Percentiles rank a stretch among this genome's conserved stretches.
phyloP scores from a whole-genome alignment of 2,329 filamentous ascomycete genomes.

The Arthroderma uncinatum region DNA sequence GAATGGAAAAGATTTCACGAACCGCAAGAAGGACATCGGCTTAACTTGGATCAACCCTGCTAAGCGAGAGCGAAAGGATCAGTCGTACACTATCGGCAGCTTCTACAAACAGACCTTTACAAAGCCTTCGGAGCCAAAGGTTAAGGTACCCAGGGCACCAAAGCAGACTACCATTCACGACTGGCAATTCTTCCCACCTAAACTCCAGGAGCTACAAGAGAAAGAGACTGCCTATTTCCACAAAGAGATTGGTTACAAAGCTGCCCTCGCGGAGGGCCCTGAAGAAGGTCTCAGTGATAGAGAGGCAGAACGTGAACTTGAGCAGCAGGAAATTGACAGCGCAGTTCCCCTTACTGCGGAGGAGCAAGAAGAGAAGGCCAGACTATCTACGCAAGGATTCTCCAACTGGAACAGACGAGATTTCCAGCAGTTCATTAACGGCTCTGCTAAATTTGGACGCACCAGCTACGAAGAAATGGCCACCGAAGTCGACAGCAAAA shows the following conservation, averaged over 20 bases:
- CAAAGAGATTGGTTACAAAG: constrained; percentile 93
- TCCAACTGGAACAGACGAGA: constrained; percentile 92
- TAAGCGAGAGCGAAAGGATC: constrained; percentile 96
- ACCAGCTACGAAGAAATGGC: constrained; percentile 76
- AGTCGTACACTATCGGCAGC: constrained; percentile 96
- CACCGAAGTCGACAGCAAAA: constrained; percentile 84
- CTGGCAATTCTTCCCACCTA: constrained; percentile 89
- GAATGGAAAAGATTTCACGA: constrained; percentile 95
- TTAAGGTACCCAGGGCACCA: constrained; percentile 87
- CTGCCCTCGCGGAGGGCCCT: constrained; percentile 74
- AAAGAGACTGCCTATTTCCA: constrained; percentile 92
- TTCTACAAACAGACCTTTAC: constrained; percentile 89
- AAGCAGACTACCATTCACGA: constrained; percentile 89
- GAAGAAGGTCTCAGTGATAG: constrained; percentile 79
- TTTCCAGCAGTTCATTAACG: constrained; percentile 96
- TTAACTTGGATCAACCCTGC: constrained; percentile 96
- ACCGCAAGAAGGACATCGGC: constrained; percentile 81
- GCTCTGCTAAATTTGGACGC: constrained; percentile 83
- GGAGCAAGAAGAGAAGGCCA: constrained; percentile 76
- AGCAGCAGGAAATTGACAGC: constrained; percentile 88
- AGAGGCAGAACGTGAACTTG: constrained; percentile 73
- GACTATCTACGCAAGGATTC: constrained; percentile 73
- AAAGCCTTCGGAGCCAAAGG: constrained; percentile 71
- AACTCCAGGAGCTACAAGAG: constrained; percentile 80
- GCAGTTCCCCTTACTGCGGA: constrained; percentile 79